These are phyloP conservation scores for Crinitomyces ghanaensis DNA, from an alignment of 805 yeast genomes.

Conservation along the genomic window DNA sequence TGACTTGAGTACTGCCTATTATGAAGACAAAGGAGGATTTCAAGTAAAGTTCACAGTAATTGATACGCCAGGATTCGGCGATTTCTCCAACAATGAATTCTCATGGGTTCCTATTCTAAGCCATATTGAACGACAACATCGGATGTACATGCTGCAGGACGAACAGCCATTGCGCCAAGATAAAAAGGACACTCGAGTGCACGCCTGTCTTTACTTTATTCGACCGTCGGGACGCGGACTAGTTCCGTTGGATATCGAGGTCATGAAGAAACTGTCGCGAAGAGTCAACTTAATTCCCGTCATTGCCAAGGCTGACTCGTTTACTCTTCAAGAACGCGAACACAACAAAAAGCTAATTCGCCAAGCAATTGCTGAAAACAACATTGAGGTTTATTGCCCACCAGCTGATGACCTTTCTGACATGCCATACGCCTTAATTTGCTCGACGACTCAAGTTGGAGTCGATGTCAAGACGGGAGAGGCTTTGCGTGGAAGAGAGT, in stretches of 20 bases:
- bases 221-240: constrained; percentile 86
- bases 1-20: constrained; percentile 48
- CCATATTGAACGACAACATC: constrained; percentile 87
- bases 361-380: constrained; percentile 73
- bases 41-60: constrained; percentile 64
- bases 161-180: constrained; percentile 67
- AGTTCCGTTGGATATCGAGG: constrained; percentile 77
- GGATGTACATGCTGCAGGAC: constrained; percentile 79
- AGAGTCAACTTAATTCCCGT: constrained; percentile 84
- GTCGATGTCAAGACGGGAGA: constrained; percentile 44
- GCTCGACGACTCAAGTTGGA: constrained; percentile 55
- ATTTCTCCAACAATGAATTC: constrained; percentile 72
- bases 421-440: constrained; percentile 59
- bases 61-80: constrained; percentile 94
- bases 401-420: constrained; percentile 41
- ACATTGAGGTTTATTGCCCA: constrained; percentile 53
- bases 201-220: constrained; percentile 80
- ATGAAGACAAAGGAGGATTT: constrained; percentile 79
- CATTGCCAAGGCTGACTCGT: constrained; percentile 79
- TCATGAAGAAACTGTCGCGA: constrained; percentile 71
- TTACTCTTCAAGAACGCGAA: constrained; percentile 58
- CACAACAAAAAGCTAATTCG: constrained; percentile 56
- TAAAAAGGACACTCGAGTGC: constrained; percentile 65
- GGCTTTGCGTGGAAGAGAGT: constrained; percentile 64
- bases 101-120: constrained; percentile 82